These are phyloP conservation scores for Fusarium azukiicola DNA, from an alignment of 2,329 filamentous ascomycete species.

Conservation along the genomic window DNA sequence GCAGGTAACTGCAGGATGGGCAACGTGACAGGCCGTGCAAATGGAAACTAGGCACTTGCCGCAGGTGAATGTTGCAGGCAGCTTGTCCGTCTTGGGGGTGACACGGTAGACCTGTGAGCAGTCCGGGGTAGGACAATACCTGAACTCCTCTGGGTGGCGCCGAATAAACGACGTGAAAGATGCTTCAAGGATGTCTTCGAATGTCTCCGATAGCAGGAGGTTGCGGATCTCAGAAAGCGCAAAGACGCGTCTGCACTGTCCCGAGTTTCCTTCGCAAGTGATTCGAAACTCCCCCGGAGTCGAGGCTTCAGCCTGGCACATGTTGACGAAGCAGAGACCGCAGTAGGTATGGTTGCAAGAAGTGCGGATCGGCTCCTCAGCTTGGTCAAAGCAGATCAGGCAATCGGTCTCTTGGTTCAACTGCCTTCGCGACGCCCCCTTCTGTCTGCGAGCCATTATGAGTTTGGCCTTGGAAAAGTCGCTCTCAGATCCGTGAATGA, in stretches of 20 bases:
- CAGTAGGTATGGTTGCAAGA: constrained; percentile 68
- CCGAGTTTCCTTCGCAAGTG: neutral
- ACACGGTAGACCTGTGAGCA: constrained; percentile 1
- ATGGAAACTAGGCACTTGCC: neutral
- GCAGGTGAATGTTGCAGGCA: neutral
- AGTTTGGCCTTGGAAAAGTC: fast-evolving
- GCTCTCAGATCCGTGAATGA: constrained; percentile 53
- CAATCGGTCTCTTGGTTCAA: constrained; percentile 50
- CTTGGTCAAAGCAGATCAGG: constrained; percentile 61
- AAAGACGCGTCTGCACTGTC: neutral
- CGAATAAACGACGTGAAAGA: neutral
- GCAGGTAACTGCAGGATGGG: neutral
- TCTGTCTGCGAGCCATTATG: neutral
- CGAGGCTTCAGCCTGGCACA: constrained; percentile 38
- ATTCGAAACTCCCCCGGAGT: neutral
- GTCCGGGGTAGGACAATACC: constrained; percentile 16
- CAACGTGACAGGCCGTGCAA: neutral
- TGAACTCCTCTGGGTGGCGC: neutral
- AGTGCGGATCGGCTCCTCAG: constrained; percentile 61
- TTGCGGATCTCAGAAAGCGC: neutral
- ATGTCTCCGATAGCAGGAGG: neutral
- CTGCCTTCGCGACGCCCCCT: neutral
- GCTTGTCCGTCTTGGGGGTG: neutral
- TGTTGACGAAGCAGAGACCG: constrained; percentile 61
- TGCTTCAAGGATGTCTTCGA: neutral